phyloP scores from a whole-genome alignment of 495 filamentous ascomycete species.

The Lasiosphaeris hirsuta region DNA sequence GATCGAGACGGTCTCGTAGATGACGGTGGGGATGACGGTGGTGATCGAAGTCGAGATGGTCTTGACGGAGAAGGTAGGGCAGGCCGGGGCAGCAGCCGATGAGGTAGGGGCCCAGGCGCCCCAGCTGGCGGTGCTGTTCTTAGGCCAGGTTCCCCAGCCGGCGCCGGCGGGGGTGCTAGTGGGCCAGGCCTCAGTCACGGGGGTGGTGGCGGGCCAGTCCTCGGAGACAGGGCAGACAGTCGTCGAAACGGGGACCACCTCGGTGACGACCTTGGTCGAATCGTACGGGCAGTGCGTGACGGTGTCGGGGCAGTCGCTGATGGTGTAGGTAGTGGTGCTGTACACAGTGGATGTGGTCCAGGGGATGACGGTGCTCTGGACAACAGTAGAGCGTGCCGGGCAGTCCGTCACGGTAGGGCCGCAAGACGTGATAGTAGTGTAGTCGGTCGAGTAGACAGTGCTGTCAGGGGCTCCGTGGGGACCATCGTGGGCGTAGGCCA shows the following conservation, averaged over 20 bases:
- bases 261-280: constrained; percentile 37
- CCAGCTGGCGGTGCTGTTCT: constrained; percentile 29
- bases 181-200: constrained; percentile 16
- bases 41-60: constrained; percentile 42
- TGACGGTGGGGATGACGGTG: constrained; percentile 51
- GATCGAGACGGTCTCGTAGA: constrained; percentile 49
- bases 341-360: constrained; percentile 44
- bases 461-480: constrained; percentile 23
- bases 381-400: constrained; percentile 45
- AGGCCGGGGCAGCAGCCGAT: constrained; percentile 27
- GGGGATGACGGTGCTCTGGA: constrained; percentile 39
- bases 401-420: constrained; percentile 49
- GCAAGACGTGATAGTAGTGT: constrained; percentile 56
- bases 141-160: constrained; percentile 3
- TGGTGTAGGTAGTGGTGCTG: constrained; percentile 53
- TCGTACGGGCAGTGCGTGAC: constrained; percentile 59
- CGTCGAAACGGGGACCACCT: constrained; percentile 32
- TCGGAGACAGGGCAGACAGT: constrained; percentile 33
- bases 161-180: constrained; percentile 14
- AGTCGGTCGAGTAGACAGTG: constrained; percentile 55
- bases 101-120: constrained; percentile 10
- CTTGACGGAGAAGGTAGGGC: constrained; percentile 37
- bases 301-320: constrained; percentile 58
- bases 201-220: constrained; percentile 12
- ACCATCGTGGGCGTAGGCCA: constrained; percentile 29